A percentile compares a stretch with the other conserved stretches of the same genome.
phyloP scores from a whole-genome alignment of 2,329 filamentous ascomycete genomes.

The Periglandula ipomoeae region DNA sequence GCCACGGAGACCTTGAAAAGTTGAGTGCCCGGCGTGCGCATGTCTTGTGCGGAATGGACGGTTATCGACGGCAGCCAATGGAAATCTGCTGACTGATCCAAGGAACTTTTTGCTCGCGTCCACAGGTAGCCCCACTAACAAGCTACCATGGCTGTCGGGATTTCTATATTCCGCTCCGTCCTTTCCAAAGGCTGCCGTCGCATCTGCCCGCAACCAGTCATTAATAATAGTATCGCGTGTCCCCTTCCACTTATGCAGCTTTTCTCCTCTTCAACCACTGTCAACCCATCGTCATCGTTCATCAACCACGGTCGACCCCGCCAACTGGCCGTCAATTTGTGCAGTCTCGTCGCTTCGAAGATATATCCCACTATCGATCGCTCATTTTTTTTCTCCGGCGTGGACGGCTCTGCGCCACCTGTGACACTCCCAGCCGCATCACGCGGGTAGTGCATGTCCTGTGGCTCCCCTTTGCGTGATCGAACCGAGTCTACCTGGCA shows the following conservation, averaged over 20 bases:
- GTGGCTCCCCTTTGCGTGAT: slow-evolving; percentile 6
- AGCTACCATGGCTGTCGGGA: neutral
- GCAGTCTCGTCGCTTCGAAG: neutral
- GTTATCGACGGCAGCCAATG: slow-evolving; percentile 23
- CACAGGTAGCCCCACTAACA: neutral
- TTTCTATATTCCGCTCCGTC: neutral
- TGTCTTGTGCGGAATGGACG: slow-evolving; percentile 15
- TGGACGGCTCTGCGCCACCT: neutral
- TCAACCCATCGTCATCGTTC: slow-evolving; percentile 2
- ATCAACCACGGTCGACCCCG: neutral
- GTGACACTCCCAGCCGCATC: neutral
- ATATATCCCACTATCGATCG: neutral
- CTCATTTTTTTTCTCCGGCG: neutral
- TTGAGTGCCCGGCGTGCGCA: too few species aligned
- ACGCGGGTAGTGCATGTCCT: slow-evolving; percentile 2
- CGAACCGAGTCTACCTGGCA: neutral
- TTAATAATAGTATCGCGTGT: slow-evolving; percentile 5
- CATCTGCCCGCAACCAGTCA: neutral
- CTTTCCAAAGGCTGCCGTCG: neutral
- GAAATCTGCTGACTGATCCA: slow-evolving; percentile 1
- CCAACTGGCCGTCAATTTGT: neutral
- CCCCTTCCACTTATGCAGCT: neutral
- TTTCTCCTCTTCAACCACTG: slow-evolving; percentile 4
- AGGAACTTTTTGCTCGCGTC: neutral
- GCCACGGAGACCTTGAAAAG: too few species aligned